Evolutionary conservation across 192 early-diverging fungal species (phyloP).

Genomic region (Backusella mclennaniae): DNA sequence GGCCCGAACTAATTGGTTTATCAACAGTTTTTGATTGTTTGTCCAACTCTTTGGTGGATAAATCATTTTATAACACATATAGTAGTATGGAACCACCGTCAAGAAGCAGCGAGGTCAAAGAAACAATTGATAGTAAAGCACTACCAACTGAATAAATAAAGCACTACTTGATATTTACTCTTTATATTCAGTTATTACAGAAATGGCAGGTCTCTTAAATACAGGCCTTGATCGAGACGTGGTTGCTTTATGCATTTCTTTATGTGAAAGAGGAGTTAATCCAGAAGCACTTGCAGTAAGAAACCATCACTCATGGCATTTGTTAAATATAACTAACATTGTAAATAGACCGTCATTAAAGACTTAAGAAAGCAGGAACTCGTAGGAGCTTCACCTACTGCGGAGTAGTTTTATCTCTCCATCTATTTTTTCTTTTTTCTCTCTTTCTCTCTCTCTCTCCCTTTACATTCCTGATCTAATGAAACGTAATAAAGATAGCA

Average conservation of each 20-base stretch:
- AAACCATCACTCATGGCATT: not conserved
- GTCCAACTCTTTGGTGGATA: too few relatives aligned
- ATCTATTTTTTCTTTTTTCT: not conserved
- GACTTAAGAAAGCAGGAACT: conserved; percentile 10
- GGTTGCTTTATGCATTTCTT: conserved; percentile 67
- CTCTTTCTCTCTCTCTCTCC: not conserved
- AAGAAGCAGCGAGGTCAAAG: conserved; percentile 7
- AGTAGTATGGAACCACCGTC: not conserved
- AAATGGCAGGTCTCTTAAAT: conserved; percentile 72
- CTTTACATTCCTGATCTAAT: not conserved
- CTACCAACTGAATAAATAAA: not conserved
- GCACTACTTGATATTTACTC: not conserved
- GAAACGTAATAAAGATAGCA: not conserved
- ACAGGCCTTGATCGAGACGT: conserved; percentile 73
- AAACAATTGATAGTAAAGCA: conserved; percentile 8
- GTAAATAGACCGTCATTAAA: conserved; percentile 9
- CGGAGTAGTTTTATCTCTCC: not conserved
- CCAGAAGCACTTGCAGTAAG: conserved; percentile 71
- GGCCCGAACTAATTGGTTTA: too few relatives aligned
- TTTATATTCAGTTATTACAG: conserved; percentile 38
- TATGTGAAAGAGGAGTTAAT: conserved; percentile 81
- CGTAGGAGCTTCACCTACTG: not conserved
- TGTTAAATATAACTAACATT: too few relatives aligned
- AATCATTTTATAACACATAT: not conserved
- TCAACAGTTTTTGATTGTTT: not conserved